Base-by-base conservation (phyloP, 257 asterid genomes). In the Thymus mandschuricus region DNA sequence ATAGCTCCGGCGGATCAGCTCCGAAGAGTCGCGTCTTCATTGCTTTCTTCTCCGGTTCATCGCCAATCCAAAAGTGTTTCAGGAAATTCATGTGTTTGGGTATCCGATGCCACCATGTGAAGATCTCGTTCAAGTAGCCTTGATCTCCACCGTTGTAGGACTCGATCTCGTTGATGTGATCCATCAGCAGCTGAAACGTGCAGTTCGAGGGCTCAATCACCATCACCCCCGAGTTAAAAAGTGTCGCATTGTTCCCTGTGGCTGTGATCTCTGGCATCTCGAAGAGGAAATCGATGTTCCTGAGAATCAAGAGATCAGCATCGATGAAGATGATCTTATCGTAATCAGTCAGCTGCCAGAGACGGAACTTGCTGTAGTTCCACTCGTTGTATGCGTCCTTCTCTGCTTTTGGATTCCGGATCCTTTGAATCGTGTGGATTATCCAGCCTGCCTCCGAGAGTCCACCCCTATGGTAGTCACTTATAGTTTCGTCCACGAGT, bases 71-170 rank as follows among this genome's bases (percentile, higher is more conserved):
- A 59, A 88, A 92, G 66, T 92, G 92, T 68, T 92, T 92, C 85
- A 92, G 71, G 70, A 88, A 92, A 75, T 92, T 92, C 93, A 92
- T 84, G 71, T 82, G 96, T 56, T 88, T 92, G 1, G 98, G 98
- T 66, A 92, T 84, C 38, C 98, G 76, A 57, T 92, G 98, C 98
- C 98, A 92, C 97, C 98, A 90, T 6, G 98, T 87, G 84, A 90
- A 92, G 34, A 92, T 59, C 79, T 92, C 98, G 12, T 92, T 92
- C 74, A 92, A 50, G 67, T 92, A 92, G 2, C 98, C 98, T 71
- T 92, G 98, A 80, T 92, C 97, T 40, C 98, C 98, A 5, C 98
- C 98, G 55, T 92, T 92, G 81, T 90, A 90, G 11, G 96, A 90
- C 65, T 85, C 97, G 13, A 92, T 90, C 79, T 90, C 97, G 51